phyloP scores from a whole-genome alignment of 2,329 filamentous ascomycete species.

The Pyrenophora tritici-repentis region DNA sequence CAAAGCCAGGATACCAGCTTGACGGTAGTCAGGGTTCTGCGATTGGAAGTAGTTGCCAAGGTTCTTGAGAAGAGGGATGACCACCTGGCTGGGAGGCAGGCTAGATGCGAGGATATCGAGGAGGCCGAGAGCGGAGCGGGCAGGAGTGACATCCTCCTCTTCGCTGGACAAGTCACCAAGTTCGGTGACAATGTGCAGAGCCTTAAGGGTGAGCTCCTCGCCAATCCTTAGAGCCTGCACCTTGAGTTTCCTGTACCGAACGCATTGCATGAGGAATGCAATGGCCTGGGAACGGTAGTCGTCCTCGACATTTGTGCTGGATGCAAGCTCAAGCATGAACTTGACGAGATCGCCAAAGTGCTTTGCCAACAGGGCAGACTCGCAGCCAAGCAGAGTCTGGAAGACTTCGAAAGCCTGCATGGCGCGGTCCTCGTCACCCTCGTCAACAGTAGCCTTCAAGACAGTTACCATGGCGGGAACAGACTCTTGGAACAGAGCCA shows the following conservation, averaged over 20 bases:
- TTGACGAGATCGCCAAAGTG: conserved; percentile 89
- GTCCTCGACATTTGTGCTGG: conserved; percentile 76
- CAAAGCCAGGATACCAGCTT: conserved; percentile 88
- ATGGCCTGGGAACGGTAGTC: conserved; percentile 89
- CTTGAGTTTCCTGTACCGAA: conserved; percentile 93
- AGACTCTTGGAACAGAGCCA: conserved; percentile 77
- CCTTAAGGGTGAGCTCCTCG: conserved; percentile 83
- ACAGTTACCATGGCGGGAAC: conserved; percentile 89
- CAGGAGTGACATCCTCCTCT: conserved; percentile 84
- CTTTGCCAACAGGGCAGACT: conserved; percentile 77
- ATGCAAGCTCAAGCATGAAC: conserved; percentile 89
- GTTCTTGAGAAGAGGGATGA: conserved; percentile 86
- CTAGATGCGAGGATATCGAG: conserved; percentile 88
- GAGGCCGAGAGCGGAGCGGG: conserved; percentile 80
- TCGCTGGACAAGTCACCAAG: conserved; percentile 73
- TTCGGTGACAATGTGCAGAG: conserved; percentile 87
- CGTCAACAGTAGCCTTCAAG: conserved; percentile 80
- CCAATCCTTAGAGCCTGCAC: conserved; percentile 89
- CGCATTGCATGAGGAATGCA: conserved; percentile 89
- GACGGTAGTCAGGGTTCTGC: conserved; percentile 76
- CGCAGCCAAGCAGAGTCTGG: conserved; percentile 90
- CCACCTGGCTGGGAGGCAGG: conserved; percentile 89
- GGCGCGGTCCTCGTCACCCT: conserved; percentile 81
- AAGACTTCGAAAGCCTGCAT: conserved; percentile 95
- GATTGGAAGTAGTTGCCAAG: conserved; percentile 81